Evolutionary conservation across 2,329 filamentous ascomycete species (phyloP), one percentile per base, ranked within the genome.

Genomic region (Cordyceps cateniannulata): DNA sequence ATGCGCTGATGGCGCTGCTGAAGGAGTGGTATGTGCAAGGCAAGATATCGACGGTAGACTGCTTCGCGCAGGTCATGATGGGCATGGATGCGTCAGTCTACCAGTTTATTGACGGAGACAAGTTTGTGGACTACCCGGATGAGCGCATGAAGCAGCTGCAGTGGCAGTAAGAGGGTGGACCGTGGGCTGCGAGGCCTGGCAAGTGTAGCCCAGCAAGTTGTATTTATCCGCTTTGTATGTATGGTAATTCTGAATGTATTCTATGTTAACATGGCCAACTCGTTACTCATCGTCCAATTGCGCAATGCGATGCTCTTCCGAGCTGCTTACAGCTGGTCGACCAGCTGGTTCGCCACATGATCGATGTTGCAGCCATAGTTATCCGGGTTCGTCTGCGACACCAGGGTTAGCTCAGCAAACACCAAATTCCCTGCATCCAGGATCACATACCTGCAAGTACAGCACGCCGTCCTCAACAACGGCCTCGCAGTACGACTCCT

Each of bases 381-480:
- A 3, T 67, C 61, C 1, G 75, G 66, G 3, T 66, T 68, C 14
- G 74, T 73, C 75, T 76, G 35, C 0, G 9, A 24, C 9, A 7
- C 7, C 40, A 24, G 1, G 5, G 38, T 42, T 42, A 42, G 38
- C 38, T 35, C 32, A 7, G 9, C 6, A 10, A n/a, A 35, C 12
- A 35, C 32, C 32, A 12, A 7, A 35, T 35, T 48, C 16, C 24
- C n/a, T n/a, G 24, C 8, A 42, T 18, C 16, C 40, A 8, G 16
- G n/a, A 42, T 27, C 6, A 66, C 69, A 66, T 70, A 77, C 76
- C 75, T 82, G 79, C n/a, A 85, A 66, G 61, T 79, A 81, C 24
- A 83, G 68, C 32, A 76, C 69, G 1, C 79, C 81, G 44, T 78
- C 76, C 66, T 83, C 79, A 32, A 83, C 61, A 2, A 77, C 70